Evolutionary conservation across 2,329 filamentous ascomycete species (phyloP), one percentile per base, ranked within the genome.

Genomic region (Celoporthe dispersa): DNA sequence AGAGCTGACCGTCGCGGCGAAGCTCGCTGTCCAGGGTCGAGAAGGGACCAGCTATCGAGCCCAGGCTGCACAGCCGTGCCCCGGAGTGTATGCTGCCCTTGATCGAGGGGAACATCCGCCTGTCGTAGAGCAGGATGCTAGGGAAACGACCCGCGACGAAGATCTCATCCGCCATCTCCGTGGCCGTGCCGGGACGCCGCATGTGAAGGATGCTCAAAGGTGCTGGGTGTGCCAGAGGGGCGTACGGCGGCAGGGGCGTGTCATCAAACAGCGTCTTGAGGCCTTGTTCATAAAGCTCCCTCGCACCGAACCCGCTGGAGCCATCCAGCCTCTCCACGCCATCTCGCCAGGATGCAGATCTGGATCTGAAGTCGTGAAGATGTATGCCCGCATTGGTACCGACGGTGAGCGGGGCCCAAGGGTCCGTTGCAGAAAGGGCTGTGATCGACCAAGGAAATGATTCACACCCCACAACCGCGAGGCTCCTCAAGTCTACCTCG

Each of bases 141-240:
- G 94, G 92, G 78, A 98, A 98, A 22, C 95, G 89, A 0, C 95
- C 95, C 5, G 92, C 93, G 48, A 98, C 89, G 82, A 94, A 95
- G 55, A 98, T 96, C 39, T 96, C 92, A 70, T 91, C 87, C 64
- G 93, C 92, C 25, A 90, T 84, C 72, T 88, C 84, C 64, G 82
- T 81, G 12, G 79, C 79, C 11, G 82, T 79, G 0, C 85, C 86
- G 1, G 87, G 81, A 11, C 82, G 84, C 19, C 91, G 90, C 37
- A 94, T 84, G 77, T 97, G 94, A 2, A 97, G 83, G 72, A 98
- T 94, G 61, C 91, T 93, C 33, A 97, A 85, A 0, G 94, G 93
- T 0, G 92, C 93, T 1, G 94, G 91, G 74, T 96, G 92, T 48
- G 92, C 90, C 33, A 97, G 86, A 5, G 91, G 87, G 14, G 93